Percentiles rank a stretch among this genome's conserved stretches.
Evolutionary conservation across 768 basidiomycete species (phyloP).

Genomic region (Naganishia kalamii): DNA sequence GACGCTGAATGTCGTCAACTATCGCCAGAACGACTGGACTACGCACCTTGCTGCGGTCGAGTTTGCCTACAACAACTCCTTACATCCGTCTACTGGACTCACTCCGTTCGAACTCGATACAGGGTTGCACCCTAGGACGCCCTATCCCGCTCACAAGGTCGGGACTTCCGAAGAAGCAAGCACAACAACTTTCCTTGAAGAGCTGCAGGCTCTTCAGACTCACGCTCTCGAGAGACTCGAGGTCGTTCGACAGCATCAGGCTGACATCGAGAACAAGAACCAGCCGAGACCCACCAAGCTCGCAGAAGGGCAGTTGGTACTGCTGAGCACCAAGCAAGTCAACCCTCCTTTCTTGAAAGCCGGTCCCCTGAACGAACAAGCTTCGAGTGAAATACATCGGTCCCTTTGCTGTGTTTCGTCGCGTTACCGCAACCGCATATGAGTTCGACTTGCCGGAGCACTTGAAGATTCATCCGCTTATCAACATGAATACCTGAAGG

Average conservation of each 20-base stretch:
- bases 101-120: no score
- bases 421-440: constrained; percentile 23
- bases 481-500: constrained; percentile 17
- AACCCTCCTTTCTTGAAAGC: not conserved
- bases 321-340: not conserved
- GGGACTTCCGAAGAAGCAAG: no score
- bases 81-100: not conserved
- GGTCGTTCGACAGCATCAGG: not conserved
- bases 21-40: constrained; percentile 34
- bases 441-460: constrained; percentile 23
- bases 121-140: no score
- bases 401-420: constrained; percentile 25
- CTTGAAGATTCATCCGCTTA: constrained; percentile 27
- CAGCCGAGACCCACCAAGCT: not conserved
- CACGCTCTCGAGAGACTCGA: not conserved
- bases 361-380: constrained; percentile 22
- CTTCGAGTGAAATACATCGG: constrained; percentile 28
- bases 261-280: not conserved
- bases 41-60: constrained; percentile 1
- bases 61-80: constrained; percentile 8
- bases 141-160: not conserved
- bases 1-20: constrained; percentile 11
- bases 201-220: no score
- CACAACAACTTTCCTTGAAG: no score
- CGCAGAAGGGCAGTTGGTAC: not conserved